Evolutionary conservation across 192 early-diverging fungal species (phyloP), one percentile per base, ranked within the genome.

Genomic region (Gigaspora rosea): DNA sequence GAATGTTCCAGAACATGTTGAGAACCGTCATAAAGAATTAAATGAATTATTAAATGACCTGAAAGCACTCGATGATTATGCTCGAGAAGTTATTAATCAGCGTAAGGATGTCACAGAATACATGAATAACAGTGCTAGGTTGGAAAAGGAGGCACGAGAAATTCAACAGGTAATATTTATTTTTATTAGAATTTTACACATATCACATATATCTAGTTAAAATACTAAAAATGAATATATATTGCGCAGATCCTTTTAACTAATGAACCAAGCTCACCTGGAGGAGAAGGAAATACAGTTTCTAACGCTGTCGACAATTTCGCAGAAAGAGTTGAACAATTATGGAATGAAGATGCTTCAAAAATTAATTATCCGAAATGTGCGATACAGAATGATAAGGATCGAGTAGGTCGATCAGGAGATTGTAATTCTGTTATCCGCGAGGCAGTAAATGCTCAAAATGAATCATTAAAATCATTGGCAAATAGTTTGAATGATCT

Each of bases 401-500:
- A 27, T 58, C 56, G 56, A 54, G 36, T 46, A 1, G 54, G 35
- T 41, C 54, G 54, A 20, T 13, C 54, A 20, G 71, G 41, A 36
- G 71, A 73, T 22, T 20, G 71, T 16, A 73, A 73, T 46, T 58
- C 52, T 8, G 32, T 59, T 13, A 73, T 73, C 16, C 52, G 18
- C 5, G 52, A 58, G n/a, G 71, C 71, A 4, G 71, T 73, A 9
- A 73, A 58, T 18, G 71, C 50, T 22, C 71, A 73, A 22, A 54
- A 73, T 20, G 71, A 58, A 73, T 73, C 71, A 9, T 36, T 73
- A 15, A 58, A n/a, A 58, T 73, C 71, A 32, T 58, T 73, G 2
- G 11, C 71, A 54, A 33, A 58, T 73, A 73, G 71, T 58, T 54
- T 73, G n/a, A 73, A 73, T 59, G 54, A 73, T 41, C 33, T 73